Base-by-base conservation (phyloP, 148 eudicot genomes). In the Cornus kousa region DNA sequence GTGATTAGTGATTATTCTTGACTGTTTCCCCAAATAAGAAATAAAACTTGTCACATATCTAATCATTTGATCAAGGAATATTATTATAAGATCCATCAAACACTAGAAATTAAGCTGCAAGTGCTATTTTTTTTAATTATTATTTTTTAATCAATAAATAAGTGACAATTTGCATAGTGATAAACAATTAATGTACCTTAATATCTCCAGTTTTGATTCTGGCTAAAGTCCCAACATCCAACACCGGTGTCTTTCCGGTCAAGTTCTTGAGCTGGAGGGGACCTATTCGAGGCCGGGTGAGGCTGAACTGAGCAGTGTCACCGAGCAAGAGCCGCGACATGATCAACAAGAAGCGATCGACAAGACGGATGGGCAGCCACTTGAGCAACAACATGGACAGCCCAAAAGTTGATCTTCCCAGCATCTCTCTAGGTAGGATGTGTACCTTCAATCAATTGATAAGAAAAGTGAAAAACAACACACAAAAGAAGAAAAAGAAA, bases 341-440 rank as follows among this genome's bases (percentile, higher is more conserved):
- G n/a, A 86, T 57, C 31, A 91, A 57, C 10, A 91, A 83, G 37
- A 91, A 80, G 39, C 75, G 59, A 76, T 91, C 95, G 59, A 91
- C 95, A 50, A 91, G 80, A 55, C 80, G 37, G 71, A 91, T 87
- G 78, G 91, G 95, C 32, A 91, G 73, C 93, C 95, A 91, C 88
- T 87, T 87, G 59, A 91, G 88, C 78, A 91, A 80, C 91, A 88
- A 87, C 91, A 90, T 91, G 55, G 95, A 91, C 77, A 91, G 76
- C 77, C 95, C 95, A 31, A 91, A 91, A 68, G 95, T 91, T 72
- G 95, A 91, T 80, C 83, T 82, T 68, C 95, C 95, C 5, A 91
- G 81, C 93, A 91, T 91, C 79, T 91, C 93, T 79, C 91, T 81
- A 12, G 95, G 95, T 68, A 91, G 80, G 57, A 91, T 76, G 46